Base-by-base conservation (phyloP, 2,329 filamentous ascomycete species). In the Xylariaceae sp. region DNA sequence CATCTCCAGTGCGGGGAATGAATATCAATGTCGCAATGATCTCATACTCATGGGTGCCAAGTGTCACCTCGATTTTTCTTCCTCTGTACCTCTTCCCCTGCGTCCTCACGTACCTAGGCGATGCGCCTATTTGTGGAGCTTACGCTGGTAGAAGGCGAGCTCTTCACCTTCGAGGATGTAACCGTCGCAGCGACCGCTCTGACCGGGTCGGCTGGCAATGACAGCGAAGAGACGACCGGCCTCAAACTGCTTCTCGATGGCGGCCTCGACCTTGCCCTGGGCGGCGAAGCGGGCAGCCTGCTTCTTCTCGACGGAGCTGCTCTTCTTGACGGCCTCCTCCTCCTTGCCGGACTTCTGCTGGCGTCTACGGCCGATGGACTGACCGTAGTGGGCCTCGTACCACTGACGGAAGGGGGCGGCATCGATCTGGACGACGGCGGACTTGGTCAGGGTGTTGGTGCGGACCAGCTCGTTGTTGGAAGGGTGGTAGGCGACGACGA, bases 381-480 rank as follows among this genome's bases (percentile, higher is more conserved):
- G 83, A 72, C 94, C 94, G 84, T 99, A 99, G 87, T 99, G 94
- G 66, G 94, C 90, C 86, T 99, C 94, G 80, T 95, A 99, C 94
- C 94, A 99, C 81, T 97, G 92, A 75, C 94, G 85, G 89, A 99
- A 99, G 65, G 94, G 94, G 60, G 94, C 90, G 68, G 95, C 94
- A 77, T 99, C 94, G 78, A 99, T 81, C 83, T 99, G 94, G 75
- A 99, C 89, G 71, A 99, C 89, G 79, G 94, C 94, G 72, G 90
- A 90, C 81, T 91, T 95, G 83, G 94, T 99, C 75, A 99, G 85
- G 81, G 94, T 97, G 87, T 99, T 99, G 78, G 94, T 99, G 73
- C 94, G 94, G 82, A 99, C 91, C 67, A 99, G 85, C 82, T 99
- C 94, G 90, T 99, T 99, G 91, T 99, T 99, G 75, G 92, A 96